Percentiles rank a stretch among this genome's conserved stretches.
These are phyloP conservation scores for Geotrichum restrictum DNA, from an alignment of 1,139 yeast genomes.

Conservation along the genomic window DNA sequence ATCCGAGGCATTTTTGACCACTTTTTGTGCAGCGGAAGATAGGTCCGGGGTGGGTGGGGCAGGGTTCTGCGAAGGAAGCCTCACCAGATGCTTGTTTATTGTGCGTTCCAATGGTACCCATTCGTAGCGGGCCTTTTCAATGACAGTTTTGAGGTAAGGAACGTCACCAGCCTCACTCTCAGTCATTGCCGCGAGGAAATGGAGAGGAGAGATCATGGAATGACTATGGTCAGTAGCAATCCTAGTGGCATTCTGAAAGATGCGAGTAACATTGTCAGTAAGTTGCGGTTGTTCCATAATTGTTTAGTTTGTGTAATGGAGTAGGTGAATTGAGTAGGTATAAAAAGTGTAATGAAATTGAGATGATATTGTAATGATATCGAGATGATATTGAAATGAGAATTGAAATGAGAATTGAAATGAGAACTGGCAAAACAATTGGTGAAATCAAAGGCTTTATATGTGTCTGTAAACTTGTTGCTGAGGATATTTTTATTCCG, in stretches of 20 bases:
- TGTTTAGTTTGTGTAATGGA: background rate
- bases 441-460: no score
- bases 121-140: constrained; percentile 85
- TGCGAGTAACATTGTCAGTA: constrained; percentile 87
- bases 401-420: no score
- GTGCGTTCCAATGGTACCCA: constrained; percentile 75
- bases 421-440: no score
- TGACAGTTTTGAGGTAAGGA: constrained; percentile 69
- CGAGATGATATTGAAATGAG: no score
- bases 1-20: constrained; percentile 64
- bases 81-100: constrained; percentile 75
- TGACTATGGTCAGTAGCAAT: constrained; percentile 82
- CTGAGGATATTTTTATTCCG: no score
- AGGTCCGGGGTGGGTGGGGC: constrained; percentile 75
- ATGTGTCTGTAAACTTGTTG: no score
- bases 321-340: background rate
- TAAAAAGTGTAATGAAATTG: background rate
- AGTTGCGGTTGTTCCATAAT: constrained; percentile 35
- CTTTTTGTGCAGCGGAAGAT: constrained; percentile 48
- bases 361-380: background rate
- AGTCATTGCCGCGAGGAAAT: constrained; percentile 87
- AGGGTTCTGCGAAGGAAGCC: constrained; percentile 83
- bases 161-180: constrained; percentile 38
- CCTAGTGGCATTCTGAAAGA: constrained; percentile 73
- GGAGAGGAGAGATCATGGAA: constrained; percentile 79